These are phyloP conservation scores for Talaromyces nanjingensis DNA, from an alignment of 495 filamentous ascomycete genomes.

Conservation along the genomic window DNA sequence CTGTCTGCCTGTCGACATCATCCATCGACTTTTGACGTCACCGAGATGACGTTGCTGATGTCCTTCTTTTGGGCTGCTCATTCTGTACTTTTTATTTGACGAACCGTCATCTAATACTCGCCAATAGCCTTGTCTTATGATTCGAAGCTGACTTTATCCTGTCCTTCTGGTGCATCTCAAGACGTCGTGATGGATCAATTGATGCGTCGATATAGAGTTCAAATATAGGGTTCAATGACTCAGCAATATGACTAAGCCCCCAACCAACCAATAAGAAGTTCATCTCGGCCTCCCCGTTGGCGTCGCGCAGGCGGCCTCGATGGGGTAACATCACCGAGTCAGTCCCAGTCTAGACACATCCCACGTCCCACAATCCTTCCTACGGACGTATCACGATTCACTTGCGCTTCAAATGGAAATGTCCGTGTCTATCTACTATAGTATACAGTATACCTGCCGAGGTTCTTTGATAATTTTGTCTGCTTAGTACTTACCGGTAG, in stretches of 20 bases:
- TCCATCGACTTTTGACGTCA: constrained; percentile 3
- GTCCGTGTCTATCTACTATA: background rate
- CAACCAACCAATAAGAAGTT: background rate
- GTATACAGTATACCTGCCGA: background rate
- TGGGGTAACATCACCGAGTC: background rate
- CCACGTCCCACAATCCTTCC: background rate
- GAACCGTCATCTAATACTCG: background rate
- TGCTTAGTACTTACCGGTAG: background rate
- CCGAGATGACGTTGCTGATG: background rate
- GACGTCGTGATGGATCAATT: no score
- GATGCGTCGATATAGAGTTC: background rate
- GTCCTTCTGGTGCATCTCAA: background rate
- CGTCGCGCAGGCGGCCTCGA: background rate
- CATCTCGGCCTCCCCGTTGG: background rate
- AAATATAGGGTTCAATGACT: background rate
- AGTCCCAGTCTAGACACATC: background rate
- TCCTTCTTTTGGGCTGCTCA: background rate
- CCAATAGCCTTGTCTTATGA: background rate
- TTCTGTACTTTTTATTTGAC: background rate
- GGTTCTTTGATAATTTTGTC: background rate
- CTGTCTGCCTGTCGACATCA: background rate
- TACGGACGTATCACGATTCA: background rate
- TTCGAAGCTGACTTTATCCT: background rate
- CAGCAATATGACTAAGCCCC: background rate
- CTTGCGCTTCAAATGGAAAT: no score